Evolutionary conservation across 768 basidiomycete genomes (phyloP).

Genomic region (Suillus subluteus): DNA sequence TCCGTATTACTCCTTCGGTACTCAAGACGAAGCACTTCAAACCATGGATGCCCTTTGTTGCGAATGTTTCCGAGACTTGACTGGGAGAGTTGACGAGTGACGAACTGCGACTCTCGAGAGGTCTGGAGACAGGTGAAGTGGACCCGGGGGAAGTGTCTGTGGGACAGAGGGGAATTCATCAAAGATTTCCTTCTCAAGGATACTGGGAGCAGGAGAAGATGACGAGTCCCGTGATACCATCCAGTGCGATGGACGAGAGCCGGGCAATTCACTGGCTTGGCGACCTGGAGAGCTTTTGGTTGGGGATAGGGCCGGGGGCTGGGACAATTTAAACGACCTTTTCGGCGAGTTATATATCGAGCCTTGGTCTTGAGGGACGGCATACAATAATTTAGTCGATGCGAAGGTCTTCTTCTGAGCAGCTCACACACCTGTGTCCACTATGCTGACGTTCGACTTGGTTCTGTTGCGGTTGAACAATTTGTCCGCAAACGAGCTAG

Average conservation of each 20-base stretch:
- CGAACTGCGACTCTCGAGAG: slow-evolving; percentile 17
- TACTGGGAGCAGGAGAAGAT: slow-evolving; percentile 43
- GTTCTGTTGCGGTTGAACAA: slow-evolving; percentile 59
- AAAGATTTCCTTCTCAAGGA: slow-evolving; percentile 61
- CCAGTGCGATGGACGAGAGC: slow-evolving; percentile 48
- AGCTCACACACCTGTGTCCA: slow-evolving; percentile 44
- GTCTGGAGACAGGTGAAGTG: slow-evolving; percentile 20
- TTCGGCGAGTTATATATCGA: slow-evolving; percentile 33
- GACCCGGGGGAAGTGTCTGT: slow-evolving; percentile 43
- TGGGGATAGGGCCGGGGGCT: slow-evolving; percentile 24
- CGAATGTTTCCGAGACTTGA: slow-evolving; percentile 31
- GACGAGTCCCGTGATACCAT: slow-evolving; percentile 47
- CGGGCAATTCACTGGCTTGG: slow-evolving; percentile 13
- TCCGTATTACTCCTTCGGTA: background rate
- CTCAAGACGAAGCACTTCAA: slow-evolving; percentile 16
- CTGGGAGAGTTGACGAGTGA: slow-evolving; percentile 29
- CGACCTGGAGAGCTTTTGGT: slow-evolving; percentile 18
- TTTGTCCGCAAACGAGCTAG: slow-evolving; percentile 63
- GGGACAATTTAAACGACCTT: slow-evolving; percentile 25
- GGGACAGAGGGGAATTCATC: slow-evolving; percentile 79
- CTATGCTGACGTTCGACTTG: slow-evolving; percentile 53
- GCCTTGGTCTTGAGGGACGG: slow-evolving; percentile 24
- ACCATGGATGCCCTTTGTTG: slow-evolving; percentile 27
- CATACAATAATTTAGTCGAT: background rate
- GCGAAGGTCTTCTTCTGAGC: background rate